Evolutionary conservation across 1,139 yeast species (phyloP).

Genomic region (Debaryomyces singareniensis): DNA sequence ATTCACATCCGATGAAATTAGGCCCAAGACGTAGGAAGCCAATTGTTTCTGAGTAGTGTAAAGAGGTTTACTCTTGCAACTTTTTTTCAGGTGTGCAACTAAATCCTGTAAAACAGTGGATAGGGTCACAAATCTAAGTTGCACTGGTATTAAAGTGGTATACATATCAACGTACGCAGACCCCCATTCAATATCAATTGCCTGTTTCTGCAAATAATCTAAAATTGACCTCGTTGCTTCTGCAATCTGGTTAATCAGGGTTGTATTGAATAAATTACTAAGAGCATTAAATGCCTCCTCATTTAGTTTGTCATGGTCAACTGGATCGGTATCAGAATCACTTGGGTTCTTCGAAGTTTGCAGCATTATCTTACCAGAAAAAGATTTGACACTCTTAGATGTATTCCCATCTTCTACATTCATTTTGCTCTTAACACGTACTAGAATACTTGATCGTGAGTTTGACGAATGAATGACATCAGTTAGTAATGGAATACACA

Average conservation of each 20-base stretch:
- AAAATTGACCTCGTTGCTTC: slow-evolving; percentile 42
- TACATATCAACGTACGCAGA: slow-evolving; percentile 55
- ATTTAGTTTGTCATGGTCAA: slow-evolving; percentile 21
- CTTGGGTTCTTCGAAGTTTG: slow-evolving; percentile 15
- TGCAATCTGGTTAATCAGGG: slow-evolving; percentile 42
- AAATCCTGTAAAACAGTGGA: slow-evolving; percentile 34
- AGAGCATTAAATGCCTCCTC: slow-evolving; percentile 41
- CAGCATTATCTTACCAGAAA: slow-evolving; percentile 18
- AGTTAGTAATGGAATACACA: slow-evolving; percentile 37
- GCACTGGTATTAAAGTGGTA: slow-evolving; percentile 83
- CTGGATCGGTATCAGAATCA: slow-evolving; percentile 24
- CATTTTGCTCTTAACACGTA: slow-evolving; percentile 18
- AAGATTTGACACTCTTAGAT: slow-evolving; percentile 17
- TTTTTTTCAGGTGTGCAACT: slow-evolving; percentile 13
- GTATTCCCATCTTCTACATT: slow-evolving; percentile 20
- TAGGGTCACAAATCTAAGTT: slow-evolving; percentile 68
- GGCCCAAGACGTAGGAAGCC: slow-evolving; percentile 52
- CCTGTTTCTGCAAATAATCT: slow-evolving; percentile 21
- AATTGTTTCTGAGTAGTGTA: slow-evolving; percentile 40
- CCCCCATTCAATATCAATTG: slow-evolving; percentile 40
- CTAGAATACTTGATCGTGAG: slow-evolving; percentile 12
- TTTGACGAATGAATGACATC: slow-evolving; percentile 17
- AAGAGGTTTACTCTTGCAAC: slow-evolving; percentile 16
- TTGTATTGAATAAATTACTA: slow-evolving; percentile 44
- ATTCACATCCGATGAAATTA: slow-evolving; percentile 73